Evolutionary conservation across 768 basidiomycete species (phyloP), one percentile per base, ranked within the genome.

Genomic region (Coprinellus micaceus): DNA sequence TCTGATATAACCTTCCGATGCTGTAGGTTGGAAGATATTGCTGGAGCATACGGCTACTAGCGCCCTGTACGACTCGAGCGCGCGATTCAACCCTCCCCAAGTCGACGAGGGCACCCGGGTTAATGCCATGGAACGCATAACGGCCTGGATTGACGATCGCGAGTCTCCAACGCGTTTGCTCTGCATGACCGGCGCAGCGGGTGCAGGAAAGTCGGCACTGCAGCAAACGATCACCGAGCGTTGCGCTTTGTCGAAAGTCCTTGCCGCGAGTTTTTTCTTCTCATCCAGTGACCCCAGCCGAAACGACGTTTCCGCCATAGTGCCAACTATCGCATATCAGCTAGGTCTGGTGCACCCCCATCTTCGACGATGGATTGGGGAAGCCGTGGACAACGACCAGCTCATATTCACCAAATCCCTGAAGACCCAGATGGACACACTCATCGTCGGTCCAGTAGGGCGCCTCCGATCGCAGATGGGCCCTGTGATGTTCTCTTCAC

Each of bases 261-360:
- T 45, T 45, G 44, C 19, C 5, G 2, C 7, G 4, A 2, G 19
- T 4, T 48, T 48, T 25, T 48, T 48, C 25, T 28, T 48, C 44
- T 48, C 25, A 11, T 4, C 6, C 4, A 25, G 25, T 13, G 47
- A 48, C 25, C 47, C 24, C 3, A 28, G 24, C 2, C 24, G 47
- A 2, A 48, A 48, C 44, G 25, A 48, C 19, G 3, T 48, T 3
- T 4, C 6, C 25, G 13, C 30, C n/a, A 21, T 60, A 7, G 43
- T 60, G 9, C 25, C 52, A 25, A 58, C 59, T 19, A 52, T 63
- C 28, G 46, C 54, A 26, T 58, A 48, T 36, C 57, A 57, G 28
- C 50, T 58, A 17, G 37, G 49, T 4, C 21, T 37, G 7, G 28
- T 22, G 6, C 10, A 52, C n/a, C 6, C 28, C 4, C 3, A 3